Conservation (phyloP, 495 filamentous ascomycete species). For the Parathielavia appendiculata region DNA sequence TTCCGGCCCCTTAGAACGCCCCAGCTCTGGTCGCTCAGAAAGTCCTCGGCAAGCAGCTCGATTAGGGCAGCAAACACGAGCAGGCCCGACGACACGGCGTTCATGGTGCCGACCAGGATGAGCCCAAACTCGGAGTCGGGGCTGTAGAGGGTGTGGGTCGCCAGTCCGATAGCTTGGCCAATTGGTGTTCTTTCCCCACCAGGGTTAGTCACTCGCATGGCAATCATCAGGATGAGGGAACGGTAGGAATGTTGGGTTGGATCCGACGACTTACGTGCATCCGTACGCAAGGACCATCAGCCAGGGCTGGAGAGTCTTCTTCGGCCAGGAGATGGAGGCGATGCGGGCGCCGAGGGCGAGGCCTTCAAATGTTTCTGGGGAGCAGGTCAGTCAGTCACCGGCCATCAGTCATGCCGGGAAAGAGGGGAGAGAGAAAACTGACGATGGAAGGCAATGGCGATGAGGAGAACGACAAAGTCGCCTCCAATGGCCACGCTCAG, state of each 20-base stretch:
- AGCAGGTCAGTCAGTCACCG: neutral
- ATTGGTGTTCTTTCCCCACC: conserved; percentile 65
- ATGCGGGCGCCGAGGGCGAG: conserved; percentile 70
- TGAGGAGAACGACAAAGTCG: conserved; percentile 70
- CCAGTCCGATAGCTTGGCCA: conserved; percentile 81
- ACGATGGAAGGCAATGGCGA: conserved; percentile 76
- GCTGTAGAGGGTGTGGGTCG: conserved; percentile 78
- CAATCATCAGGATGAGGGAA: too few species aligned
- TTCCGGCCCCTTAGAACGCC: conserved; percentile 59
- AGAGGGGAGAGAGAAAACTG: neutral
- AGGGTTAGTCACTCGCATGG: too few species aligned
- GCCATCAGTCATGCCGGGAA: neutral
- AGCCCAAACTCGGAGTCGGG: conserved; percentile 73
- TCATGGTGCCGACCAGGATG: conserved; percentile 86
- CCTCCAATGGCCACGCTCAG: conserved; percentile 69
- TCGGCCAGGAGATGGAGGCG: conserved; percentile 54
- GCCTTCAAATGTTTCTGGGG: conserved; percentile 59
- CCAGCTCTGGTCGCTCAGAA: conserved; percentile 86
- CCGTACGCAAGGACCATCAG: conserved; percentile 90
- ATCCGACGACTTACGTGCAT: conserved; percentile 39
- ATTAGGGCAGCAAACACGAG: conserved; percentile 86
- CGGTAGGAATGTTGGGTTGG: too few species aligned
- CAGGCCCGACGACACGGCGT: conserved; percentile 78
- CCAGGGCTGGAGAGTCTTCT: conserved; percentile 62
- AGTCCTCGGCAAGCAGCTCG: conserved; percentile 86